A percentile compares a stretch with the other conserved stretches of the same genome.
phyloP scores from a whole-genome alignment of 2,329 filamentous ascomycete genomes.

The Sporothrix pseudoabietina region DNA sequence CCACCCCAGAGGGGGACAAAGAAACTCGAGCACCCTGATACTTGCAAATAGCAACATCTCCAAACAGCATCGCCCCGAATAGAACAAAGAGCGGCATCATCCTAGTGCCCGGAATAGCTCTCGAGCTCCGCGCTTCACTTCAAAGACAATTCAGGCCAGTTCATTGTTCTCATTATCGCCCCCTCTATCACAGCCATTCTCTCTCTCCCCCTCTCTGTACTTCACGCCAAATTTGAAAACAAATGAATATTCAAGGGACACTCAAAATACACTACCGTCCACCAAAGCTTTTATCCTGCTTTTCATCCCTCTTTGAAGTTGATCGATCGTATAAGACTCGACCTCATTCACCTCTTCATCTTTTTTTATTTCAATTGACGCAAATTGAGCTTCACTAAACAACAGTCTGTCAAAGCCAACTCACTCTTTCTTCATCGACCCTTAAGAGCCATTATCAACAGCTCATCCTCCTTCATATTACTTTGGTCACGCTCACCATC shows the following conservation, averaged over 20 bases:
- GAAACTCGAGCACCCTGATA: not conserved
- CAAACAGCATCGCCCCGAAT: not conserved
- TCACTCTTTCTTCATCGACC: not conserved
- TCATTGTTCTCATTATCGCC: not conserved
- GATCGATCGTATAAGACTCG: not conserved
- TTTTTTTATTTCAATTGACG: not conserved
- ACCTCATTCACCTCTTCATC: not conserved
- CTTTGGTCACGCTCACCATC: not conserved
- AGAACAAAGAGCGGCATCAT: slow-evolving; percentile 8
- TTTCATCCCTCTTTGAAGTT: not conserved
- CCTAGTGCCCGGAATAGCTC: slow-evolving; percentile 18
- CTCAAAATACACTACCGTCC: too few relatives aligned
- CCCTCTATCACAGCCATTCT: not conserved
- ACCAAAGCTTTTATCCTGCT: not conserved
- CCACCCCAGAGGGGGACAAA: not conserved
- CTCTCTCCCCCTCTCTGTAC: not conserved
- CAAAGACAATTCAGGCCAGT: not conserved
- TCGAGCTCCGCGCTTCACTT: slow-evolving; percentile 11
- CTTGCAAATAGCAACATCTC: slow-evolving; percentile 12
- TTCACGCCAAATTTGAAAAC: not conserved
- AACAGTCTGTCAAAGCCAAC: not conserved
- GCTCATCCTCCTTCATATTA: not conserved
- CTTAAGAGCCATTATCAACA: not conserved
- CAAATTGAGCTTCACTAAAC: not conserved
- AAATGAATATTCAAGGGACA: slow-evolving; percentile 2